phyloP scores from a whole-genome alignment of 2,329 filamentous ascomycete species.

The Sporothrix curviconia region DNA sequence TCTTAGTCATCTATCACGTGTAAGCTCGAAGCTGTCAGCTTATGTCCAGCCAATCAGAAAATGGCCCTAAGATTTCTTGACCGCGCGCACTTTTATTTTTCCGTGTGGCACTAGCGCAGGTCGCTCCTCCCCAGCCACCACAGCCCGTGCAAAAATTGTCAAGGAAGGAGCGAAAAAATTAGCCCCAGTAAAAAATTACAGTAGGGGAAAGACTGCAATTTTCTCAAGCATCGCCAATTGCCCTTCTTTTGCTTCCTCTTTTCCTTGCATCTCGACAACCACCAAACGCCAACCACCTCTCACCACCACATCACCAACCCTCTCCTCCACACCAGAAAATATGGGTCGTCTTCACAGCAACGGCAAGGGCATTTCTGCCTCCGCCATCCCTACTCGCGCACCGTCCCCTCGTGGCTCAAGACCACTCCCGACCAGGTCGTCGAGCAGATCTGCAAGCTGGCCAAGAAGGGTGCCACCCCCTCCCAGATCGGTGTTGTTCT shows the following conservation, averaged over 20 bases:
- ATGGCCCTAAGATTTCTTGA: neutral
- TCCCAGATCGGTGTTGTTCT: conserved; percentile 99
- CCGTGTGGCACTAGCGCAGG: neutral
- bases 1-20: conserved; percentile 1
- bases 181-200: conserved; percentile 12
- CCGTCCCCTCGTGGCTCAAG: conserved; percentile 92
- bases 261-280: conserved; percentile 26
- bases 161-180: conserved; percentile 1
- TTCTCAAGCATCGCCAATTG: conserved; percentile 12
- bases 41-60: neutral
- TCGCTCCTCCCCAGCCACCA: neutral
- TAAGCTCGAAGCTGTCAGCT: neutral
- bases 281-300: neutral
- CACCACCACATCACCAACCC: conserved; percentile 27
- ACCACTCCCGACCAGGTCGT: conserved; percentile 97
- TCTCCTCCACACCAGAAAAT: conserved; percentile 40
- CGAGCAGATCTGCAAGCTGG: conserved; percentile 98
- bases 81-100: neutral
- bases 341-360: conserved; percentile 99
- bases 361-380: conserved; percentile 97
- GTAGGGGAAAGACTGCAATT: conserved; percentile 5
- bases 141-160: neutral
- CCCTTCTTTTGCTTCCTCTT: conserved; percentile 18
- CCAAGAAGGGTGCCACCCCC: conserved; percentile 96
- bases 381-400: conserved; percentile 93